Percentiles rank a stretch among this genome's conserved stretches.
These are phyloP conservation scores for Crucibulum laeve DNA, from an alignment of 768 basidiomycete species.

Conservation along the genomic window DNA sequence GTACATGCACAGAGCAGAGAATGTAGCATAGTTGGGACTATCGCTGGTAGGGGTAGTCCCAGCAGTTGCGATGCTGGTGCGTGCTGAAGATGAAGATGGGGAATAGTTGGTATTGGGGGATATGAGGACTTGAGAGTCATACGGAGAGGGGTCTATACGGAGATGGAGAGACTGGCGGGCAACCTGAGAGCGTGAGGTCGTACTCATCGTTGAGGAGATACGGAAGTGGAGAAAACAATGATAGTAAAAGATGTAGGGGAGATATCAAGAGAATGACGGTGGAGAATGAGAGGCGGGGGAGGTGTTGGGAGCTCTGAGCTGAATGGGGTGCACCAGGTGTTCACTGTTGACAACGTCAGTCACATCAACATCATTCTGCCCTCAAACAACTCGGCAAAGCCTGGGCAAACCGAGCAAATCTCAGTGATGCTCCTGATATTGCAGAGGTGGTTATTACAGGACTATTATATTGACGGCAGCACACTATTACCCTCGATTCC, in stretches of 20 bases:
- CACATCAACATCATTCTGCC: neutral
- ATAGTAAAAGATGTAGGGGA: neutral
- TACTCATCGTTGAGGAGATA: conserved; percentile 17
- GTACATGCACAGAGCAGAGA: conserved; percentile 60
- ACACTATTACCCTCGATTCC: too few relatives aligned
- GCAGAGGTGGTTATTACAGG: too few relatives aligned
- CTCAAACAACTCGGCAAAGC: too few relatives aligned
- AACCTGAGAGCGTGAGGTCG: conserved; percentile 26
- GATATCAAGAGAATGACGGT: neutral
- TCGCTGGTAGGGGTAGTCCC: conserved; percentile 24
- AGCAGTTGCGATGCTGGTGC: conserved; percentile 22
- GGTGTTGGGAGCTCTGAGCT: too few relatives aligned
- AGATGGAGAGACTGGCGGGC: conserved; percentile 37
- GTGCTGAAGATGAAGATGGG: conserved; percentile 27
- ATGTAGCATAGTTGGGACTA: conserved; percentile 28
- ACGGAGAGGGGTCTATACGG: conserved; percentile 31
- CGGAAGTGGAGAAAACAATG: neutral
- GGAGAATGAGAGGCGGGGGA: too few relatives aligned
- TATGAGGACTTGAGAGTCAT: conserved; percentile 19
- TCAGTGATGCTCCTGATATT: too few relatives aligned
- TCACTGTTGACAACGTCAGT: neutral
- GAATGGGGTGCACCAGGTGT: conserved; percentile 2
- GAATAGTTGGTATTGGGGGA: conserved; percentile 28
- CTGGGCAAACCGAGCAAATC: too few relatives aligned
- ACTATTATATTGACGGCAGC: too few relatives aligned